Evolutionary conservation across 1,284 basidiomycete species (phyloP).

Genomic region (Puccinia novopanici): DNA sequence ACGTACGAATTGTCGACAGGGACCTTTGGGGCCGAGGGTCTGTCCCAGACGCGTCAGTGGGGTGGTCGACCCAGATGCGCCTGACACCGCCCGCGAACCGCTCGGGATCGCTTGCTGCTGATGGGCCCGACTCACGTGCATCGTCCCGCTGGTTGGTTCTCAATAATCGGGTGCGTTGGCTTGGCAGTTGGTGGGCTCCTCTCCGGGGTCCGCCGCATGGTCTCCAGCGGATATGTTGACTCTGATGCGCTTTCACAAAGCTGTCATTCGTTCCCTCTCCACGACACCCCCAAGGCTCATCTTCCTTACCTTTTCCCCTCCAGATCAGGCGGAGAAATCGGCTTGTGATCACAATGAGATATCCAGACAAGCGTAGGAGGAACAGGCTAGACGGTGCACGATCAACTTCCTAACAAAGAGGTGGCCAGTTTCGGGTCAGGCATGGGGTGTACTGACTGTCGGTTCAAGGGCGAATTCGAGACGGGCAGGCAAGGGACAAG

Average conservation of each 20-base stretch:
- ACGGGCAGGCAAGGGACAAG: too few species aligned
- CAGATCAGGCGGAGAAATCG: too few species aligned
- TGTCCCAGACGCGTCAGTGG: background rate
- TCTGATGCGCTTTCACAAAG: background rate
- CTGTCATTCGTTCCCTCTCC: background rate
- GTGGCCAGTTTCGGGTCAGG: too few species aligned
- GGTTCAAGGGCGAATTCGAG: too few species aligned
- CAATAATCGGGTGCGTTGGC: background rate
- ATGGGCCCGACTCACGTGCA: background rate
- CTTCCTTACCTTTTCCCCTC: too few species aligned
- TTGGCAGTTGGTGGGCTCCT: background rate
- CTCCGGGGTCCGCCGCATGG: background rate
- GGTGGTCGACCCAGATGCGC: background rate
- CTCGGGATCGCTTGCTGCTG: background rate
- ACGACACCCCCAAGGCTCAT: too few species aligned
- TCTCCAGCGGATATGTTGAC: background rate
- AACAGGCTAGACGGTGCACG: too few species aligned
- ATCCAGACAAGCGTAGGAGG: too few species aligned
- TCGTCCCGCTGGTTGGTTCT: background rate
- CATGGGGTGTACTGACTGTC: too few species aligned
- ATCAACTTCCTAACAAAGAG: too few species aligned
- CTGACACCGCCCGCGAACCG: background rate
- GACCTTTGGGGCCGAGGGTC: background rate
- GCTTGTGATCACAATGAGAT: too few species aligned
- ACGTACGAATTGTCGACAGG: conserved; percentile 9